Evolutionary conservation across 78 protist species (phyloP).

Genomic region (Thecamonas trahens): DNA sequence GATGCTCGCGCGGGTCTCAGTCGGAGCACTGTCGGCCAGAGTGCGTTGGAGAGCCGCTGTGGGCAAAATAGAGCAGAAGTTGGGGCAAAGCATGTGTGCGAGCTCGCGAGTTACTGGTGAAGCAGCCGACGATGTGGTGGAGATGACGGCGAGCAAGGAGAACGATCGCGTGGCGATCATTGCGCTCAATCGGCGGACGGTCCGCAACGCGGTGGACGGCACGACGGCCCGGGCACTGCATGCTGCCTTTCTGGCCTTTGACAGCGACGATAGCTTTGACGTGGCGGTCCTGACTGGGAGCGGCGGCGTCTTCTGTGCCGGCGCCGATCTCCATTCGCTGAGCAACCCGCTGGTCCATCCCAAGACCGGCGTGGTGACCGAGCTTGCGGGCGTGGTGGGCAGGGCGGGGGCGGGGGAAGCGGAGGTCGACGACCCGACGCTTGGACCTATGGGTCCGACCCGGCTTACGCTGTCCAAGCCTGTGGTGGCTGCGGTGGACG

Average conservation of each 20-base stretch:
- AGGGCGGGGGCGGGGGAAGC: background rate
- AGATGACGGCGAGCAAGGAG: too few relatives aligned
- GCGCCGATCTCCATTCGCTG: slow-evolving; percentile 69
- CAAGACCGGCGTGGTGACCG: background rate
- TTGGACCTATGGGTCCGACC: slow-evolving; percentile 65
- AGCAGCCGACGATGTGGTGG: too few relatives aligned
- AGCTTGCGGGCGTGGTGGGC: background rate
- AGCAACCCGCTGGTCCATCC: background rate
- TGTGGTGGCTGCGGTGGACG: slow-evolving; percentile 41
- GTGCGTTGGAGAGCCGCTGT: too few relatives aligned
- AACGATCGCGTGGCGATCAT: slow-evolving; percentile 19
- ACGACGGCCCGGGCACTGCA: slow-evolving; percentile 39
- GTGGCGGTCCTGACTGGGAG: slow-evolving; percentile 59
- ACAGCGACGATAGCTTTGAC: slow-evolving; percentile 14
- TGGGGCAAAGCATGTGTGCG: too few relatives aligned
- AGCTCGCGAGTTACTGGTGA: too few relatives aligned
- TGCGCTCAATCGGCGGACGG: slow-evolving; percentile 27
- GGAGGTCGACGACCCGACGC: slow-evolving; percentile 11
- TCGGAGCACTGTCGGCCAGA: too few relatives aligned
- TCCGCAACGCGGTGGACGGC: slow-evolving; percentile 54
- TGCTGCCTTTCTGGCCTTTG: slow-evolving; percentile 43
- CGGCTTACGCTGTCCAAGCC: slow-evolving; percentile 55
- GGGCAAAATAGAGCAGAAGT: too few relatives aligned
- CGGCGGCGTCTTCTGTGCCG: slow-evolving; percentile 59
- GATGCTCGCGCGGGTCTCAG: too few relatives aligned